These are phyloP conservation scores for Madurella fahalii DNA, from an alignment of 2,329 filamentous ascomycete genomes.

Conservation along the genomic window DNA sequence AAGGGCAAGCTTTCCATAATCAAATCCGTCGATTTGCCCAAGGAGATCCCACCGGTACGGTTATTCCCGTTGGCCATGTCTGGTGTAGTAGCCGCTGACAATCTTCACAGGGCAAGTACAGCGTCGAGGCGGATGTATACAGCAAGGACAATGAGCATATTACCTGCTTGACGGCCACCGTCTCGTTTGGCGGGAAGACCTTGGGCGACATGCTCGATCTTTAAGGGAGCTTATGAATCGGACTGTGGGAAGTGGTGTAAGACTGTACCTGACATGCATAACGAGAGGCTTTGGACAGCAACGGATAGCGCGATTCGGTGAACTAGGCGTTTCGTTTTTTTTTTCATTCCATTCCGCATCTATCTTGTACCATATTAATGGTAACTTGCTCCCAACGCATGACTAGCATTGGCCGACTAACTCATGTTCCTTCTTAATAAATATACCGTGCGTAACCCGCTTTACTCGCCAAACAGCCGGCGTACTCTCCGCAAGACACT, in stretches of 20 bases:
- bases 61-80: background rate
- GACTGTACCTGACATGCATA: slow-evolving; percentile 16
- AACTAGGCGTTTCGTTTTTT: slow-evolving; percentile 2
- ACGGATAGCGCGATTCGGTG: slow-evolving; percentile 2
- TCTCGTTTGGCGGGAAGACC: slow-evolving; percentile 52
- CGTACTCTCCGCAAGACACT: slow-evolving; percentile 87
- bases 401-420: background rate
- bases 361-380: slow-evolving; percentile 6
- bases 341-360: background rate
- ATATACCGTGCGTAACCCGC: background rate
- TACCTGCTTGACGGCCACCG: slow-evolving; percentile 77
- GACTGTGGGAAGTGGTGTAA: background rate
- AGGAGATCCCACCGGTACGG: slow-evolving; percentile 82
- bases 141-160: slow-evolving; percentile 69
- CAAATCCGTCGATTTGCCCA: slow-evolving; percentile 82
- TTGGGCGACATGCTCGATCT: slow-evolving; percentile 40
- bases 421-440: background rate
- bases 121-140: slow-evolving; percentile 80
- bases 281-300: background rate
- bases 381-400: background rate
- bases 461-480: slow-evolving; percentile 63
- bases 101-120: slow-evolving; percentile 72
- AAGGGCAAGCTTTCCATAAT: slow-evolving; percentile 68
- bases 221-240: slow-evolving; percentile 5
- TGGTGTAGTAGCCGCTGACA: slow-evolving; percentile 20